Evolutionary conservation across 2,329 filamentous ascomycete species (phyloP), one percentile per base, ranked within the genome.

Genomic region (Phyllosticta ampelicida): DNA sequence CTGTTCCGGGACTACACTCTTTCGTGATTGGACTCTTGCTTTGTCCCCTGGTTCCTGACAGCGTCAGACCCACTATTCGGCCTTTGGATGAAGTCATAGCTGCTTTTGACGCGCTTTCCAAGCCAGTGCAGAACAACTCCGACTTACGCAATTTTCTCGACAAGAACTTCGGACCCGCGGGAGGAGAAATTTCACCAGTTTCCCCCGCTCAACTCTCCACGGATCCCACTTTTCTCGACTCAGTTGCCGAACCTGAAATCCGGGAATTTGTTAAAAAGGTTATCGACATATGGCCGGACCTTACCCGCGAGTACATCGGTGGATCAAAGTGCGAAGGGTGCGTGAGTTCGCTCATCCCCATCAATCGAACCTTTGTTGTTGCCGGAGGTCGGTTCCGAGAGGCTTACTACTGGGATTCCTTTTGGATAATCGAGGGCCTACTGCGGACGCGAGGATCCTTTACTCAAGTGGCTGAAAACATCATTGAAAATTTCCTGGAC

Each of bases 351-450:
- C 86, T 85, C 70, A 81, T 87, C 58, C 81, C 83, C 6, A 67
- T 87, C 60, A 85, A 85, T 64, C 80, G 82, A 59, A 84, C 83
- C 2, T 87, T 87, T 65, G 83, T 87, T n/a, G 79, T 87, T 16
- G 84, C 84, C 3, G 84, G 84, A 11, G 84, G 85, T n/a, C 81
- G 85, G 28, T 87, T 87, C 74, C 77, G 84, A 30, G 85, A 87
- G 69, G 78, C 82, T 1, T 87, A 87, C 66, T 87, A 87, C 68
- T 87, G 84, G 84, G 84, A 87, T 68, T 84, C 82, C 29, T 86
- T 80, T 72, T 86, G 82, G 83, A 85, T 86, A 53, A 64, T 87
- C 52, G 80, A 85, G 70, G 85, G 85, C 21, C 74, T 87, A 21
- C 70, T 87, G 30, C 78, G 84, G 52, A 86, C 83, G 0, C 78